Conservation (phyloP, 1,139 yeast genomes). For the Yamadazyma sp. region DNA sequence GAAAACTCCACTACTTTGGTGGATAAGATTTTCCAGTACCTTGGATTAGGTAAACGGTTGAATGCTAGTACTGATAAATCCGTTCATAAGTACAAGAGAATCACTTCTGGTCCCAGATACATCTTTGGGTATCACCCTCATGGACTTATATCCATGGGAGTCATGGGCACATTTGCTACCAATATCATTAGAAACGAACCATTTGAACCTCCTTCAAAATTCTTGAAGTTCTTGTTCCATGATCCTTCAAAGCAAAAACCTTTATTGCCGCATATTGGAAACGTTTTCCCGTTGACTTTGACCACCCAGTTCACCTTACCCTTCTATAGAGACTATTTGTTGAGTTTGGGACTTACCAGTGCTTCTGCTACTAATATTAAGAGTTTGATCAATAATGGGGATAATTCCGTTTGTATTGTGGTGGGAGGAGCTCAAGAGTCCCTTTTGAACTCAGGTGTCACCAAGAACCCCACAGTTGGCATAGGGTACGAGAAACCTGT, state of each 20-base stretch:
- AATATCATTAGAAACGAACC: slow-evolving; percentile 62
- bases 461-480: slow-evolving; percentile 35
- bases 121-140: slow-evolving; percentile 96
- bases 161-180: slow-evolving; percentile 81
- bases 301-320: slow-evolving; percentile 88
- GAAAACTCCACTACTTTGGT: slow-evolving; percentile 39
- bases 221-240: slow-evolving; percentile 48
- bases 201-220: slow-evolving; percentile 49
- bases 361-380: slow-evolving; percentile 77
- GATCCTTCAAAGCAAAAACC: slow-evolving; percentile 43
- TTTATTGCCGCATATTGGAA: slow-evolving; percentile 77
- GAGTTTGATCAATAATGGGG: slow-evolving; percentile 60
- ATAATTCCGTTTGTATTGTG: slow-evolving; percentile 80
- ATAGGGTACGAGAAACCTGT: slow-evolving; percentile 51
- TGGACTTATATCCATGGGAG: slow-evolving; percentile 93
- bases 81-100: slow-evolving; percentile 20
- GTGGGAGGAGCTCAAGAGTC: slow-evolving; percentile 97
- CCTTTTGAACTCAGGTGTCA: slow-evolving; percentile 50
- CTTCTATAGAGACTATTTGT: slow-evolving; percentile 79
- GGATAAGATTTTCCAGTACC: slow-evolving; percentile 35
- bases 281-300: slow-evolving; percentile 74
- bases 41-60: slow-evolving; percentile 41
- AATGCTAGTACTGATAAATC: slow-evolving; percentile 23
- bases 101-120: slow-evolving; percentile 71
- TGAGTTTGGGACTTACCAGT: slow-evolving; percentile 80